Evolutionary conservation across 148 eudicot species (phyloP), one percentile per base, ranked within the genome.

Genomic region (Fallopia convolvulus): DNA sequence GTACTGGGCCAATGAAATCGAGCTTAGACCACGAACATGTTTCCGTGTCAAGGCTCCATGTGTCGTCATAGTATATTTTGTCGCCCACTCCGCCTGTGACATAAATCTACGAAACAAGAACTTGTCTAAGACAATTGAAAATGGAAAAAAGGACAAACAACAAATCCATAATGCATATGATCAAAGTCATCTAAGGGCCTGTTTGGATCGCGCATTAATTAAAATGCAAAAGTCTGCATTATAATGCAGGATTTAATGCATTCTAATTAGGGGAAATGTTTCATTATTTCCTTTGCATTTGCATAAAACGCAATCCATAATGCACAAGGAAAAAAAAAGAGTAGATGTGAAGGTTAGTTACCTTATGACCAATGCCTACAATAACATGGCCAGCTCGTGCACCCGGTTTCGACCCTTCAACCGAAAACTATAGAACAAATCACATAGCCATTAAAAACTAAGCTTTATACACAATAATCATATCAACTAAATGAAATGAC

Each of bases 341-440:
- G 0, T 55, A 18, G 60, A 55, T 55, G 21, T 18, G 21, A 18
- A 55, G 10, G 1, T 2, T 72, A 84, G 1, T 2, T 72, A 84
- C 98, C 94, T 90, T 90, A 3, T 85, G 74, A 66, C 94, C 97
- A 42, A 91, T 81, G 68, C 53, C 86, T 61, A 90, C 93, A 68
- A 95, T 79, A 72, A 91, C 87, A 82, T 94, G 98, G 74, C 98
- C 98, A 17, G 98, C 98, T 82, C 98, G 86, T 75, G 86, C 85
- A 81, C 96, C 89, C 52, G 98, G 98, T 8, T 88, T 87, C 70
- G 88, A 74, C 74, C 97, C 97, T 55, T 48, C 82, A 78, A 82
- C 80, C 48, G 72, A 85, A 81, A 90, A 72, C 97, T 92, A 80
- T 20, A 9, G 46, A 66, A 32, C 72, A 63, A 8, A 63, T 63